Conservation (phyloP, 2,329 filamentous ascomycete genomes). For the Epichloe uncinata region DNA sequence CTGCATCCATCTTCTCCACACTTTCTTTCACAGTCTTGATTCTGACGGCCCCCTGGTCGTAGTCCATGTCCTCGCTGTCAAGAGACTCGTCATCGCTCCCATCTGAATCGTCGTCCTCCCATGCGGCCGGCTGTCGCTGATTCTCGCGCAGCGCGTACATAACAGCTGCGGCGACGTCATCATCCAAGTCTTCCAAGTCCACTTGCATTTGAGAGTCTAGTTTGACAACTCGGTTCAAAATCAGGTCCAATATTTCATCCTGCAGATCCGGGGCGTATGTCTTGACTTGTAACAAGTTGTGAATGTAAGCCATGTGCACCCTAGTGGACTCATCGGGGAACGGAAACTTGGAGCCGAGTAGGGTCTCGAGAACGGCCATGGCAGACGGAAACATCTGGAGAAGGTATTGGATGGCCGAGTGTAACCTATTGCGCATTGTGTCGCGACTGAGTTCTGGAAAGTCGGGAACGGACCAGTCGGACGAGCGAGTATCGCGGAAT, state of each 20-base stretch:
- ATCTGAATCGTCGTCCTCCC: conserved; percentile 41
- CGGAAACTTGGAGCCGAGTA: conserved; percentile 59
- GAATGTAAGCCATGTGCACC: conserved; percentile 75
- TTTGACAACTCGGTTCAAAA: conserved; percentile 78
- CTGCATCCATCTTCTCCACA: conserved; percentile 80
- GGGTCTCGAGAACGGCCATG: conserved; percentile 51
- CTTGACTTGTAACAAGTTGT: conserved; percentile 67
- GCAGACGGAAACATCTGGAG: conserved; percentile 72
- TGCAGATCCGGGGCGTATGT: conserved; percentile 67
- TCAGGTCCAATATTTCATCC: conserved; percentile 67
- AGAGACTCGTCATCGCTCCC: conserved; percentile 59
- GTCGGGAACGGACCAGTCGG: conserved; percentile 34
- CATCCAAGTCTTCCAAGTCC: conserved; percentile 84
- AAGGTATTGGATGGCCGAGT: conserved; percentile 62
- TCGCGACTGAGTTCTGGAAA: conserved; percentile 47
- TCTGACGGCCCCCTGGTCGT: conserved; percentile 47
- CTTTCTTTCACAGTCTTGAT: conserved; percentile 66
- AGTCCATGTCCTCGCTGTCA: conserved; percentile 54
- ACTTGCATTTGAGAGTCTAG: conserved; percentile 93
- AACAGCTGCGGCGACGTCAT: conserved; percentile 67
- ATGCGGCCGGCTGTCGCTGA: conserved; percentile 13
- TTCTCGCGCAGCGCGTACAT: conserved; percentile 34
- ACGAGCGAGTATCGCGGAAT: conserved; percentile 44
- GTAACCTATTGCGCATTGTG: conserved; percentile 58
- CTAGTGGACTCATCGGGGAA: conserved; percentile 63